Base-by-base conservation (phyloP, 2,329 filamentous ascomycete genomes). In the Byssoonygena ceratinophila region DNA sequence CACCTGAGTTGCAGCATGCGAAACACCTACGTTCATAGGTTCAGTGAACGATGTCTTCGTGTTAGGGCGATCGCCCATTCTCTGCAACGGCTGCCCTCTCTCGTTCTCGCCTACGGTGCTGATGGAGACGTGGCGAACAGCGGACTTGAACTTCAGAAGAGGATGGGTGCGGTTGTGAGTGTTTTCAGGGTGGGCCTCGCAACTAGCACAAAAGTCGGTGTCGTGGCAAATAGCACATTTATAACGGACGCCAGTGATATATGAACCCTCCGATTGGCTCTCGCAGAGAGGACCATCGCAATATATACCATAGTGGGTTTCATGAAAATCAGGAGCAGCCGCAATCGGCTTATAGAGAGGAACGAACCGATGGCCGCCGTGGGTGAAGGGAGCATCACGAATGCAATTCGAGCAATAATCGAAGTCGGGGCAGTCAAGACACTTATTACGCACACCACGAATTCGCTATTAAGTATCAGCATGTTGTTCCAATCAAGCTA, bases 161-260 rank as follows among this genome's bases (percentile, higher is more conserved):
- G 92, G 92, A 63, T 98, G 92, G n/a, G 90, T 94, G 69, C 82
- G 83, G 75, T 97, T 96, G 75, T 98, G 92, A 20, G 74, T 75
- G 68, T 94, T 91, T 58, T 76, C 76, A 6, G 92, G 92, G 62
- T 82, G 82, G 46, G 91, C 88, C 73, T 98, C 94, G 72, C 92
- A 98, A 64, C 80, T 85, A 64, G 86, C 87, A 67, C 92, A 98
- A 74, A 96, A 95, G 70, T 98, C 92, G 31, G 84, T 84, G 67
- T 98, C 90, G 64, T 94, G 78, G 75, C 92, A 98, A 53, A 98
- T 84, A 49, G 91, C 87, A 66, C 92, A 98, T 81, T 98, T 98
- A 79, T 92, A 98, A 58, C 92, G 87, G 55, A 85, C 79, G 48
- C 92, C 94, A 51, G 78, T 77, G 62, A 98, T 96, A 74, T 80